These are phyloP conservation scores for Trematosphaeria pertusa DNA, from an alignment of 2,329 filamentous ascomycete genomes.

Conservation along the genomic window DNA sequence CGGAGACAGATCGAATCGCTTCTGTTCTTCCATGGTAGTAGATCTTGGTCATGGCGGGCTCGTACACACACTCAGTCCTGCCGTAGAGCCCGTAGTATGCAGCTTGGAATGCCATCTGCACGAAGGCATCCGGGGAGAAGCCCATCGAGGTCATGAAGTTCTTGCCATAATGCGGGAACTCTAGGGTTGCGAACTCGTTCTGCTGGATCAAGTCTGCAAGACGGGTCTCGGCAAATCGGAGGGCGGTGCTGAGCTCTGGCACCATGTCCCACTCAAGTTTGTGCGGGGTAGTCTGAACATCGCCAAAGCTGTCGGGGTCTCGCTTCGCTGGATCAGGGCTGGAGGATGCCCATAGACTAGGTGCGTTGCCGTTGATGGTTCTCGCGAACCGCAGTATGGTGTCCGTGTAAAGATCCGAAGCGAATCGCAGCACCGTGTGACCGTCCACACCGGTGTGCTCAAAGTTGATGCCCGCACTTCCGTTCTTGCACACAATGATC, in stretches of 20 bases:
- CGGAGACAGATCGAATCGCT: conserved; percentile 84
- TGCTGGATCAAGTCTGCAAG: conserved; percentile 94
- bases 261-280: conserved; percentile 98
- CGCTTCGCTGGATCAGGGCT: conserved; percentile 93
- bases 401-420: conserved; percentile 95
- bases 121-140: conserved; percentile 95
- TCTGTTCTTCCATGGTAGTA: conserved; percentile 95
- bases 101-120: conserved; percentile 99
- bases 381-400: conserved; percentile 95
- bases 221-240: conserved; percentile 94
- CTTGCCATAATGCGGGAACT: conserved; percentile 90
- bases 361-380: conserved; percentile 93
- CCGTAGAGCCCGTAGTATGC: conserved; percentile 98
- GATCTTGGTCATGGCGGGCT: conserved; percentile 97
- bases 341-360: conserved; percentile 86
- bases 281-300: conserved; percentile 91
- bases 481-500: conserved; percentile 99
- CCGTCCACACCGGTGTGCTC: conserved; percentile 98
- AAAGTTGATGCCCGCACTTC: conserved; percentile 98
- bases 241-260: conserved; percentile 86
- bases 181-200: conserved; percentile 92
- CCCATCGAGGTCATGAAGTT: conserved; percentile 98
- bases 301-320: conserved; percentile 88
- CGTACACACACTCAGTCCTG: conserved; percentile 91
- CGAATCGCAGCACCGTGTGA: conserved; percentile 94